Base-by-base conservation (phyloP, 2,329 filamentous ascomycete species). In the Madurella fahalii region DNA sequence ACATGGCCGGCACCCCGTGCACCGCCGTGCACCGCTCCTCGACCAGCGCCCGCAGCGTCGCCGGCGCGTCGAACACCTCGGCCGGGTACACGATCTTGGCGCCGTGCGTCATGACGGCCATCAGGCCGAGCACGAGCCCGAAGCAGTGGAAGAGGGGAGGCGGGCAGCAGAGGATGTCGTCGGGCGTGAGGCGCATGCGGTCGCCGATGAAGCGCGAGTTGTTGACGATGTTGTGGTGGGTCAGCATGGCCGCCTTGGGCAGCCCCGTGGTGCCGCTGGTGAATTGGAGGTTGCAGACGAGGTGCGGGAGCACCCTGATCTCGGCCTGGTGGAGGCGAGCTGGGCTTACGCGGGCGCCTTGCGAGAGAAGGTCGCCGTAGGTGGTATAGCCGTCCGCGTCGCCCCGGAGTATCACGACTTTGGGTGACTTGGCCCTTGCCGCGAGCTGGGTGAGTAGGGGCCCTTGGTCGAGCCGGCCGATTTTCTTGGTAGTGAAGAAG, bases 61-160 rank as follows among this genome's bases (percentile, higher is more conserved):
- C 82, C 4, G 72, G 69, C 1, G 86, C 78, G 62, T 90, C 85
- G 64, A 93, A 93, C 0, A 85, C 82, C 63, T 90, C 86, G 59
- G 81, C 80, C 0, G 89, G 88, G 64, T 90, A 90, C 9, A 93
- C 83, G 48, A 91, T 84, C 68, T 86, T 88, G 40, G 82, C 82
- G 45, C 89, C 88, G 67, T 92, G 87, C 0, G 86, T 90, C 50
- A 91, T 71, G 42, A 83, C 78, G 1, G 87, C 84, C 52, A 92
- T 78, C 43, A 92, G 77, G 9, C 89, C 89, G 2, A 91, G 80
- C 1, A 92, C 87, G 8, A 93, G 80, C 1, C 89, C 89, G 66
- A 93, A 93, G 74, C 88, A 93, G 74, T 94, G 90, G 75, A 94
- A 94, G 3, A 94, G 77, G 0, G 90, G 89, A 0, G 89, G 89